Evolutionary conservation across 441 rosid genomes (phyloP).

Genomic region (Kokia cookei): DNA sequence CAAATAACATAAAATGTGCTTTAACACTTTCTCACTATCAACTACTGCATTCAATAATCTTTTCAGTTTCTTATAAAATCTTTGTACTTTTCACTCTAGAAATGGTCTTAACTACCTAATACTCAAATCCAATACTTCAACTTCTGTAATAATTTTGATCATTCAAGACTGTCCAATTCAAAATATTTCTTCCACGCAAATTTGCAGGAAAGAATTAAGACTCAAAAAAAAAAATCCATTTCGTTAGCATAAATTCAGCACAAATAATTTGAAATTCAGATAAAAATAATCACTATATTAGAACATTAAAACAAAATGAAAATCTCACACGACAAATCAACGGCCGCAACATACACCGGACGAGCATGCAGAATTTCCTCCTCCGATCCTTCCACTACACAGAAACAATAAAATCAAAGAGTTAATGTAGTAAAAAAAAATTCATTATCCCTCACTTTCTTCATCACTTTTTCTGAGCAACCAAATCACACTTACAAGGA

Average conservation of each 20-base stretch:
- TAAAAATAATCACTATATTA: background rate
- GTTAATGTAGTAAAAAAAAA: background rate
- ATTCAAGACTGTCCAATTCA: background rate
- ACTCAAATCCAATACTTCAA: background rate
- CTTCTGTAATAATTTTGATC: background rate
- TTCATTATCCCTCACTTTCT: background rate
- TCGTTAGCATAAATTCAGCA: background rate
- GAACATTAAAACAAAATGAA: background rate
- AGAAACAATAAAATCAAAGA: background rate
- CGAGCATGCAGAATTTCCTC: slow-evolving; percentile 66
- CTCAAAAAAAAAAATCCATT: background rate
- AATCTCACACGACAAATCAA: slow-evolving; percentile 84
- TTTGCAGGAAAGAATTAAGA: background rate
- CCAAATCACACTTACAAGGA: slow-evolving; percentile 42
- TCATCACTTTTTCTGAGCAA: background rate
- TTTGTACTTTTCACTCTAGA: background rate
- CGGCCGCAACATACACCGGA: slow-evolving; percentile 93
- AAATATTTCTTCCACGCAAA: background rate
- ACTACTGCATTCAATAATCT: background rate
- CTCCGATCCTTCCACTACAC: slow-evolving; percentile 68
- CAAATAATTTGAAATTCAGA: background rate
- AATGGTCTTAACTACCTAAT: background rate
- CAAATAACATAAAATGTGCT: background rate
- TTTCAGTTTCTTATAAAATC: background rate
- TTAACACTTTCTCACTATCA: background rate